Evolutionary conservation across 768 basidiomycete species (phyloP).

Genomic region (Agrocybe praecox): DNA sequence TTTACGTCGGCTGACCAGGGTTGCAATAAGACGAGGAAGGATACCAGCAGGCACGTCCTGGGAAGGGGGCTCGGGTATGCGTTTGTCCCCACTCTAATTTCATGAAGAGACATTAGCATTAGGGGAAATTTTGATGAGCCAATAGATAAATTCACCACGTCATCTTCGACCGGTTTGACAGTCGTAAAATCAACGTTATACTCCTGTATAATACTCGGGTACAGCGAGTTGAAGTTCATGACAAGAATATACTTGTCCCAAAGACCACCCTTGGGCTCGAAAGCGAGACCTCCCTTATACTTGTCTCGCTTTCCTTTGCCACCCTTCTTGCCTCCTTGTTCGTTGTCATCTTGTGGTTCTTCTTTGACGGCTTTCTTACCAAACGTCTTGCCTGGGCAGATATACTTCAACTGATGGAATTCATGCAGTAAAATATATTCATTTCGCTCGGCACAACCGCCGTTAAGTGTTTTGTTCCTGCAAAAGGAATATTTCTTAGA

Average conservation of each 20-base stretch:
- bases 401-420: conserved; percentile 94
- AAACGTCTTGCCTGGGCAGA: conserved; percentile 93
- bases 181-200: conserved; percentile 99
- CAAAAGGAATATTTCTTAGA: background rate
- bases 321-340: conserved; percentile 54
- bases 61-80: conserved; percentile 86
- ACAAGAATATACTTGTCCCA: conserved; percentile 98
- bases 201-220: conserved; percentile 99
- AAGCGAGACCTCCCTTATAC: conserved; percentile 97
- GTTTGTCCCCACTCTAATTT: conserved; percentile 62
- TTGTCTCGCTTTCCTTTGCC: conserved; percentile 84
- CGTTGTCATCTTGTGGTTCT: conserved; percentile 56
- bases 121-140: background rate
- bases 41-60: conserved; percentile 78
- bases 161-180: conserved; percentile 71
- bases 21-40: conserved; percentile 97
- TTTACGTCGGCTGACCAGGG: conserved; percentile 85
- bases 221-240: conserved; percentile 99
- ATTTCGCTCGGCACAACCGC: conserved; percentile 97
- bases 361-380: conserved; percentile 69
- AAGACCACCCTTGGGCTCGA: conserved; percentile 92
- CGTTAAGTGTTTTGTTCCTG: conserved; percentile 97
- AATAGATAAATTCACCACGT: conserved; percentile 40
- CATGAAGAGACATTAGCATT: conserved; percentile 3
- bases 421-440: conserved; percentile 99